A percentile compares a stretch with the other conserved stretches of the same genome.
Evolutionary conservation across 768 basidiomycete species (phyloP).

Genomic region (Pisolithus orientalis): DNA sequence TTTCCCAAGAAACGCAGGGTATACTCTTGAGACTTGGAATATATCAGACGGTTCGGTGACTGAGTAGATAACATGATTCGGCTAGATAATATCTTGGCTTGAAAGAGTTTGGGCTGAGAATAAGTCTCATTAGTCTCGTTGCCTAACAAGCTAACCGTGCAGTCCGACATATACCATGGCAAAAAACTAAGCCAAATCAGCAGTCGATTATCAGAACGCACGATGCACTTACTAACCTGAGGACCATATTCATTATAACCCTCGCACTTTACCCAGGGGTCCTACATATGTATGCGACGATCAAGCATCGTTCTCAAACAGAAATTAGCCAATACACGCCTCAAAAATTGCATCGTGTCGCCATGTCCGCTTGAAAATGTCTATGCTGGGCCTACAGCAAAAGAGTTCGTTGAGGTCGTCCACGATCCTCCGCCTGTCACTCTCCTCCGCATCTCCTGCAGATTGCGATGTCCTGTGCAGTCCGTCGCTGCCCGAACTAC

Average conservation of each 20-base stretch:
- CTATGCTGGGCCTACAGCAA: conserved; percentile 44
- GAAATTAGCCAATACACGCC: conserved; percentile 22
- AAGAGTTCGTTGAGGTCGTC: conserved; percentile 56
- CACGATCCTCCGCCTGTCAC: conserved; percentile 41
- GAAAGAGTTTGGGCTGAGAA: conserved; percentile 47
- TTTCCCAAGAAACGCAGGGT: conserved; percentile 43
- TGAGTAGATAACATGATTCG: conserved; percentile 56
- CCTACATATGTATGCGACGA: conserved; percentile 22
- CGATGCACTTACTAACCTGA: conserved; percentile 32
- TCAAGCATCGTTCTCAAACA: not conserved
- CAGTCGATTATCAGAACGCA: too few relatives aligned
- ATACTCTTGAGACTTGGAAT: conserved; percentile 56
- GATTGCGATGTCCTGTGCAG: conserved; percentile 5
- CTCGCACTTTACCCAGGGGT: conserved; percentile 43
- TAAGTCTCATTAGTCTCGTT: not conserved
- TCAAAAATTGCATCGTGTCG: conserved; percentile 50
- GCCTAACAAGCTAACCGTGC: not conserved
- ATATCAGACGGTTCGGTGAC: conserved; percentile 54
- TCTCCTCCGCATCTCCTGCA: conserved; percentile 22
- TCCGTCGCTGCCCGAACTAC: conserved; percentile 14
- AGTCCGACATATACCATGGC: conserved; percentile 35
- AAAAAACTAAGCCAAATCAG: conserved; percentile 36
- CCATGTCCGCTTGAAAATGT: conserved; percentile 51
- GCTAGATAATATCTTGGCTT: conserved; percentile 42
- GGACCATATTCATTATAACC: conserved; percentile 48